Base-by-base conservation (phyloP, 108 stramenopile genomes). In the Halocafeteria seosinensis region DNA sequence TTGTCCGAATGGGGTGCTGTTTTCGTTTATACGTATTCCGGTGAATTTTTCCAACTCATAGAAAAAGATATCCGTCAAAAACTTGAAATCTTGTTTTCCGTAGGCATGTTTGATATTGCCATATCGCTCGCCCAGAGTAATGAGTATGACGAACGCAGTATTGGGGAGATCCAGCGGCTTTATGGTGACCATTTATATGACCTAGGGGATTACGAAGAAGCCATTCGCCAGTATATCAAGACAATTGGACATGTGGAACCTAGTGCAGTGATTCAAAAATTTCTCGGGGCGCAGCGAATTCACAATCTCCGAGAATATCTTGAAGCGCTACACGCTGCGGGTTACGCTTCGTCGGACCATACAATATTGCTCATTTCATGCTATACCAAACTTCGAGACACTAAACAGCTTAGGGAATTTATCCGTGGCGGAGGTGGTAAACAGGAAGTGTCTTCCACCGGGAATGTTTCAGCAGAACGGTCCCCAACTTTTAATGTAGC, bases 131-230 rank as follows among this genome's bases (percentile, higher is more conserved):
- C 91, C 17, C 84, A 12, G 25, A 17, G 34, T 9, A 26, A 52
- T 11, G 55, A 33, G 9, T 12, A 74, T 38, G 83, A 81, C 0
- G 87, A 85, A 0, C 74, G 74, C 12, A 83, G 85, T 38, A 83
- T 95, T 34, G 79, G 84, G 35, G 71, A 68, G 1, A 78, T 95
- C 27, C 88, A 87, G 62, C 73, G 86, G 62, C 73, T 69, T 38
- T 85, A 95, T 73, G 94, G 88, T 1, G 91, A 95, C 62, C 86
- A 92, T 73, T 70, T 93, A 52, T 92, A 91, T 69, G 80, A 87
- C 58, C 87, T 88, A 67, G 86, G 88, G 27, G 88, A 88, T 62
- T 92, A 82, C 47, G 75, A 72, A 55, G 88, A 79, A 25, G 85
- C 88, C 33, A 87, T 92, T 75, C 81, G 85, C 59, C 91, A 93